A percentile compares a stretch with the other conserved stretches of the same genome.
Evolutionary conservation across 1,284 basidiomycete genomes (phyloP).

Genomic region (Phellopilus nigrolimitatus): DNA sequence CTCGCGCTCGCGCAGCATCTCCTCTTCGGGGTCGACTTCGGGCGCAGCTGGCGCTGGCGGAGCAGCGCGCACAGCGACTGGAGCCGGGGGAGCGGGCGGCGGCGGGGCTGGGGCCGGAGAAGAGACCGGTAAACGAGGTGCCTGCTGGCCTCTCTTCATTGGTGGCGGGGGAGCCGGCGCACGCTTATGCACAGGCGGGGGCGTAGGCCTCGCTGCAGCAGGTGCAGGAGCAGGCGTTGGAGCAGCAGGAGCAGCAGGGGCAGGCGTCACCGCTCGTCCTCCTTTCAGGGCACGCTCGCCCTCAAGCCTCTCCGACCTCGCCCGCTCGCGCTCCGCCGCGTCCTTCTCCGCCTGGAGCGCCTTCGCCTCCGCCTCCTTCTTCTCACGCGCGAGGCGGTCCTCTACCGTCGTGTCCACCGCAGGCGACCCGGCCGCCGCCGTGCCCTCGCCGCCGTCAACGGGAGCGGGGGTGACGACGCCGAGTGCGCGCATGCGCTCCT

Average conservation of each 20-base stretch:
- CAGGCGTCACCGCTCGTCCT: conserved; percentile 30
- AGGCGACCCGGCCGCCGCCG: conserved; percentile 27
- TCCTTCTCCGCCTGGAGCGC: conserved; percentile 69
- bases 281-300: conserved; percentile 59
- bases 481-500: conserved; percentile 84
- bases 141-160: conserved; percentile 30
- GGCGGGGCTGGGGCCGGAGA: conserved; percentile 27
- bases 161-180: conserved; percentile 34
- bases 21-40: conserved; percentile 61
- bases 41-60: conserved; percentile 34
- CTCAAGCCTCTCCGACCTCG: conserved; percentile 64
- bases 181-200: conserved; percentile 31
- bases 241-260: too few species aligned
- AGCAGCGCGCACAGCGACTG: conserved; percentile 24
- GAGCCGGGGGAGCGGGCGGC: conserved; percentile 29
- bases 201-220: conserved; percentile 29
- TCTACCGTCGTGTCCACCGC: conserved; percentile 74
- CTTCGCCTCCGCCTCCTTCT: conserved; percentile 82
- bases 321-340: conserved; percentile 69
- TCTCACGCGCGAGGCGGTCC: conserved; percentile 78
- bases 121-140: conserved; percentile 28
- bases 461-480: conserved; percentile 62
- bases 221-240: conserved; percentile 26
- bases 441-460: conserved; percentile 29
- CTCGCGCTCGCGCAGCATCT: conserved; percentile 55